These are phyloP conservation scores for Bremia lactucae DNA, from an alignment of 352 stramenopile genomes.

Conservation along the genomic window DNA sequence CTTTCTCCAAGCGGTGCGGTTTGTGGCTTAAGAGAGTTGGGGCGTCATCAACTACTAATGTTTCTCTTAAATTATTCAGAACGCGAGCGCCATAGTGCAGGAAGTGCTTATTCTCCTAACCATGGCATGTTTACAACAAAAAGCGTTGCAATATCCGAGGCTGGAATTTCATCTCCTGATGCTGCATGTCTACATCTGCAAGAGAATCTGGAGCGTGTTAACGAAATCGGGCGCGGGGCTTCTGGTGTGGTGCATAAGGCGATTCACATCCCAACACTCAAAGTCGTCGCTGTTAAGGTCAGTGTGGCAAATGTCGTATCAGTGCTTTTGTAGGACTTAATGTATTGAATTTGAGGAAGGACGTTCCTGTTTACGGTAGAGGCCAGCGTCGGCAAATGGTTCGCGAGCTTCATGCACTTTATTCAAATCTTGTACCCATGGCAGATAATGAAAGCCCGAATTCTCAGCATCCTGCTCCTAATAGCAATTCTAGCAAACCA, in stretches of 20 bases:
- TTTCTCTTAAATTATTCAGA: constrained; percentile 15
- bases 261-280: constrained; percentile 86
- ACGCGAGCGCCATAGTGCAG: constrained; percentile 44
- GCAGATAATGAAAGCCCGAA: constrained; percentile 24
- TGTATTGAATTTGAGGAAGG: constrained; percentile 22
- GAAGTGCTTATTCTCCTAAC: constrained; percentile 81
- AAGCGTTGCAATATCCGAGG: constrained; percentile 73
- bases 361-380: constrained; percentile 77
- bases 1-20: constrained; percentile 52
- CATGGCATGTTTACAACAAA: constrained; percentile 83
- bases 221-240: constrained; percentile 67
- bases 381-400: constrained; percentile 85
- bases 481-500: constrained; percentile 16
- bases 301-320: constrained; percentile 1
- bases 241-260: constrained; percentile 84
- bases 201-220: constrained; percentile 74
- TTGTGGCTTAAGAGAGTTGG: not conserved
- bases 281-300: constrained; percentile 86
- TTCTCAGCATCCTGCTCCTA: constrained; percentile 6
- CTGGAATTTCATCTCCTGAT: constrained; percentile 77
- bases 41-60: not conserved
- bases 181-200: constrained; percentile 64
- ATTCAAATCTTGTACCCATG: constrained; percentile 84
- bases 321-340: not conserved
- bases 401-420: constrained; percentile 80